Evolutionary conservation across 106 monocot genomes (phyloP), one percentile per base, ranked within the genome.

Genomic region (Dendrobium catenatum): DNA sequence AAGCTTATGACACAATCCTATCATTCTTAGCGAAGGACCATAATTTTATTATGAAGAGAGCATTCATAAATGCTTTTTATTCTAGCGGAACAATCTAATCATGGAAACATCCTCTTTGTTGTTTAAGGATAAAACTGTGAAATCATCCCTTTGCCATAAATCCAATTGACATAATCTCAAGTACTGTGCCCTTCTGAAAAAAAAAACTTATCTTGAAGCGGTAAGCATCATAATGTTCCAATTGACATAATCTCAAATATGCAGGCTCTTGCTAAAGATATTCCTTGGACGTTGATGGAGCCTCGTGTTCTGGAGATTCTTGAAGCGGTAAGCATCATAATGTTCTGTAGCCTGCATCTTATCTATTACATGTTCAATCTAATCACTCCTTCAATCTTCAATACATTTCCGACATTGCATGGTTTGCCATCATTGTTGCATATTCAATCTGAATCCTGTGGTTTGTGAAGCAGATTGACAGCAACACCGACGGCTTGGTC

Each of bases 401-500:
- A 51, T 15, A 51, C 51, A 51, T 51, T 51, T 51, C 51, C 15
- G 10, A 15, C 51, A 51, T 16, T 9, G 0, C 46, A 44, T 44
- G 13, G 51, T 51, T 51, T 47, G 9, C 13, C 51, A 7, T 58
- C 64, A 64, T 26, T 64, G 5, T 24, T 64, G 64, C 64, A 66
- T 26, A 66, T 66, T 66, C 6, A 8, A 5, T 66, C 8, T 24
- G 64, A 66, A 8, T 26, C 6, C 9, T 81, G 24, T 43, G 41
- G 68, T 15, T 51, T 51, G 16, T 51, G 51, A 13, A 42, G 79
- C 91, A 99, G 98, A 95, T 99, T 8, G 98, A 99, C 64, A 93
- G 82, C 83, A 99, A 99, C 79, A 99, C 92, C 51, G 98, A 99
- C 83, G 98, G 98, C n/a, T 72, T 91, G 10, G 93, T 99, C 16